Percentiles rank a stretch among this genome's conserved stretches.
These are phyloP conservation scores for Pichia sporocuriosa DNA, from an alignment of 805 yeast genomes.

Conservation along the genomic window DNA sequence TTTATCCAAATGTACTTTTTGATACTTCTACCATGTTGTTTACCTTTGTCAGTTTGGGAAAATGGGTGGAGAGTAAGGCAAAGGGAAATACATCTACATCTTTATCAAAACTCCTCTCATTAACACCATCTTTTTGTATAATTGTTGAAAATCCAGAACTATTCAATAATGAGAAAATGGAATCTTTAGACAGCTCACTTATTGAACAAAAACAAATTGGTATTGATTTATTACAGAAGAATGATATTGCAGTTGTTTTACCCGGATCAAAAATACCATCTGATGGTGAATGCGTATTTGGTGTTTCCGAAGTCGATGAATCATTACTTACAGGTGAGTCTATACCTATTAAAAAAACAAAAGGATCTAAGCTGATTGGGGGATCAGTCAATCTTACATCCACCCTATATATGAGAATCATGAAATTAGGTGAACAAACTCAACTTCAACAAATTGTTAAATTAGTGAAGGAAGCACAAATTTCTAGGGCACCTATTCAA, in stretches of 20 bases:
- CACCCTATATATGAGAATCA: conserved; percentile 59
- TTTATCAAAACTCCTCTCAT: conserved; percentile 66
- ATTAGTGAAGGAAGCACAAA: conserved; percentile 84
- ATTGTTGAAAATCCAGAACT: conserved; percentile 42
- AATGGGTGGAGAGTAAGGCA: conserved; percentile 85
- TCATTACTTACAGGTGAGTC: conserved; percentile 91
- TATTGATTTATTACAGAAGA: conserved; percentile 68
- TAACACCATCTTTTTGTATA: conserved; percentile 72
- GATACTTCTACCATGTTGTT: conserved; percentile 85
- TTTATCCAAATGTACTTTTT: conserved; percentile 66
- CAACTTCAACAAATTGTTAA: conserved; percentile 81
- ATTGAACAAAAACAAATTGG: conserved; percentile 45
- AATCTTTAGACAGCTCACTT: conserved; percentile 12
- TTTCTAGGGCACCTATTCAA: conserved; percentile 85
- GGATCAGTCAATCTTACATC: conserved; percentile 87
- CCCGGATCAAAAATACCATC: conserved; percentile 91
- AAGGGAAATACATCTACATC: conserved; percentile 92
- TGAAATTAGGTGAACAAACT: conserved; percentile 73
- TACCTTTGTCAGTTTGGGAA: conserved; percentile 80
- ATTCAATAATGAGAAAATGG: conserved; percentile 3
- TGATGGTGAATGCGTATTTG: conserved; percentile 76
- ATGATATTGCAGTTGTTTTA: conserved; percentile 68
- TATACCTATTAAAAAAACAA: conserved; percentile 55
- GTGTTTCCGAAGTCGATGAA: conserved; percentile 82
- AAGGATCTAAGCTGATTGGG: conserved; percentile 67